phyloP scores from a whole-genome alignment of 164 flowering plant species.

The Brasenia schreberi region DNA sequence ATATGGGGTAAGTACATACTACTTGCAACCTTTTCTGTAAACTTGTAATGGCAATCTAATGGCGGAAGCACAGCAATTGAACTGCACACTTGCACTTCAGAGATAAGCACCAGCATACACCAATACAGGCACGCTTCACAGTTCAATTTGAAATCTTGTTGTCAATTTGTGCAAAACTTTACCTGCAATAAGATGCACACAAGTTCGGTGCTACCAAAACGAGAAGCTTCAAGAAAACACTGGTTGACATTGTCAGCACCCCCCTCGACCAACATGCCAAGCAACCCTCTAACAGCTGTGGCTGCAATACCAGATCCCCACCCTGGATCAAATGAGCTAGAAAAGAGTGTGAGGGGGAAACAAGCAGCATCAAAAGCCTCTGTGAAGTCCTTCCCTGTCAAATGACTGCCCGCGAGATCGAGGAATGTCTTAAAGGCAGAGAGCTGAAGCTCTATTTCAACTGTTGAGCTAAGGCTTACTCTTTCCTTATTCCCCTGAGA shows the following conservation, averaged over 20 bases:
- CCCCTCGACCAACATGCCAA: constrained; percentile 83
- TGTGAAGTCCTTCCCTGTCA: constrained; percentile 86
- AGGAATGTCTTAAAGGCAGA: constrained; percentile 80
- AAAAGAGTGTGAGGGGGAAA: constrained; percentile 87
- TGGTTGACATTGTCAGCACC: constrained; percentile 96
- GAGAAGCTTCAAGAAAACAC: constrained; percentile 93
- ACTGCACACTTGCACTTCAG: too few relatives aligned
- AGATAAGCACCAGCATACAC: too few relatives aligned
- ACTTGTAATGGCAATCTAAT: too few relatives aligned
- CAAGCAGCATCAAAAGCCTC: constrained; percentile 99
- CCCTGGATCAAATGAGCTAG: constrained; percentile 86
- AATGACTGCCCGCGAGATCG: constrained; percentile 83
- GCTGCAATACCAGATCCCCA: constrained; percentile 94
- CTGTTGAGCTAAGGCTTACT: constrained; percentile 45
- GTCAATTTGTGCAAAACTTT: background rate
- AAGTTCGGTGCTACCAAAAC: constrained; percentile 94
- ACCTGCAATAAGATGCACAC: constrained; percentile 92
- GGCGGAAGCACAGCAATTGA: too few relatives aligned
- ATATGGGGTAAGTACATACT: too few relatives aligned
- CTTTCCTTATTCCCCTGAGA: constrained; percentile 54
- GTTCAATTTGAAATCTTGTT: too few relatives aligned
- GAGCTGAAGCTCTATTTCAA: constrained; percentile 75
- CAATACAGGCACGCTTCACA: too few relatives aligned
- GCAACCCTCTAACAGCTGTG: constrained; percentile 67
- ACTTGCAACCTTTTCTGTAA: too few relatives aligned